Evolutionary conservation across 768 basidiomycete genomes (phyloP), one percentile per base, ranked within the genome.

Genomic region (Crassisporium funariophilum): DNA sequence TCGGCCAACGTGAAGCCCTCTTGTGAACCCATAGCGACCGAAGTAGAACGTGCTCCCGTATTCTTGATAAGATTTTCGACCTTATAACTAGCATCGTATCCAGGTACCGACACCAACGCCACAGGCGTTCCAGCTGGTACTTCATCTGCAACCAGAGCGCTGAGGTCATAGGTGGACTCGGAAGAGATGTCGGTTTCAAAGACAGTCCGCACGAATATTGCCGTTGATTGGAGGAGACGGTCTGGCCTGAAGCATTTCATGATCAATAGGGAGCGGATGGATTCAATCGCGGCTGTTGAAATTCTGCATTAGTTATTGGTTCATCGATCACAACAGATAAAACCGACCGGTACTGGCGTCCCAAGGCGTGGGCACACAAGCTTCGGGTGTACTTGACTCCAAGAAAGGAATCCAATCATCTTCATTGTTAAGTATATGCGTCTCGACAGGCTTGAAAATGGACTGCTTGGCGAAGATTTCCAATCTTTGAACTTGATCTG

Each of bases 41-140:
- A 91, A 1, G 86, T 76, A 46, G 92, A 94, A 19, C 87, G 82
- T 21, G 82, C 76, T 12, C 84, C 83, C 9, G 83, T 83, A 41
- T 83, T 84, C 62, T 86, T 83, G 54, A 94, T 83, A 34, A 95
- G 78, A 55, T 85, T 86, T 57, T 97, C 94, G 29, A 97, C 91
- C 39, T 90, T 83, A 66, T 95, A 98, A 65, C 94, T 95, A n/a
- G 97, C 97, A 63, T 99, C 97, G 60, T 97, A 95, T 12, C 97
- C 97, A 2, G 91, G 84, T 3, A 99, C 93, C 5, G 95, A 98
- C 22, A 94, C 82, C 39, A 99, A 73, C 3, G 93, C 90, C 19
- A 98, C 71, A 1, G 97, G 95, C 0, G 91, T 91, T 3, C 80
- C 76, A 2, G 93, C 78, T 3, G 80, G 76, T 23, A 94, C 80